Conservation (phyloP, 306 rosid species). For the Rubus parviflorus region DNA sequence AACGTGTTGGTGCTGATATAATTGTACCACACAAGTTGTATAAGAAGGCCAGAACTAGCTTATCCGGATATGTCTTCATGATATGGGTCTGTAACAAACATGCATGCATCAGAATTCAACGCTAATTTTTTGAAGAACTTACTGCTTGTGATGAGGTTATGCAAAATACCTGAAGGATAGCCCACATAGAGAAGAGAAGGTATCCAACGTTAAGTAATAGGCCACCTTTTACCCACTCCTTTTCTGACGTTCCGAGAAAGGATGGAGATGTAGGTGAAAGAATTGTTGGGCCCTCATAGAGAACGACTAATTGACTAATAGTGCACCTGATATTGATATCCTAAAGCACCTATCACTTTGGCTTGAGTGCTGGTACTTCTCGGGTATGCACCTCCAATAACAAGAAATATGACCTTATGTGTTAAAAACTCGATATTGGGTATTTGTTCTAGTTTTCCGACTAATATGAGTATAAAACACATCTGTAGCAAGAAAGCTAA, state of each 20-base stretch:
- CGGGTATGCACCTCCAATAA: too few relatives aligned
- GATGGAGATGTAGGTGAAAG: slow-evolving; percentile 14
- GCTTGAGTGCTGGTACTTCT: slow-evolving; percentile 46
- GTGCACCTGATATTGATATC: slow-evolving; percentile 49
- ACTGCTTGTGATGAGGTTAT: background rate
- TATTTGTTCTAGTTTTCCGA: background rate
- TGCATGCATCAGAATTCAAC: background rate
- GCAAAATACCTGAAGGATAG: slow-evolving; percentile 46
- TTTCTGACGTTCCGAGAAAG: slow-evolving; percentile 27
- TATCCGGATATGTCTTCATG: slow-evolving; percentile 43
- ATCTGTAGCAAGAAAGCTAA: background rate
- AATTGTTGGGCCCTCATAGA: slow-evolving; percentile 45
- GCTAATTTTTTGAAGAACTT: background rate
- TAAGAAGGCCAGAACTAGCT: slow-evolving; percentile 42
- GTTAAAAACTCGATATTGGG: background rate
- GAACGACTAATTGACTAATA: slow-evolving; percentile 42
- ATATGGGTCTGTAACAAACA: slow-evolving; percentile 31
- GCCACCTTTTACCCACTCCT: slow-evolving; percentile 52
- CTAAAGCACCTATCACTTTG: slow-evolving; percentile 44
- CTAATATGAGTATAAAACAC: background rate
- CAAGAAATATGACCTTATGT: background rate
- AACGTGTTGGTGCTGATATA: slow-evolving; percentile 44
- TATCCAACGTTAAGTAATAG: slow-evolving; percentile 26
- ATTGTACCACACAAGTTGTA: slow-evolving; percentile 47
- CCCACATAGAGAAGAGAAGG: slow-evolving; percentile 39